Percentiles rank a stretch among this genome's conserved stretches.
Conservation (phyloP, 2,329 filamentous ascomycete genomes). For the Verticillium klebahnii region DNA sequence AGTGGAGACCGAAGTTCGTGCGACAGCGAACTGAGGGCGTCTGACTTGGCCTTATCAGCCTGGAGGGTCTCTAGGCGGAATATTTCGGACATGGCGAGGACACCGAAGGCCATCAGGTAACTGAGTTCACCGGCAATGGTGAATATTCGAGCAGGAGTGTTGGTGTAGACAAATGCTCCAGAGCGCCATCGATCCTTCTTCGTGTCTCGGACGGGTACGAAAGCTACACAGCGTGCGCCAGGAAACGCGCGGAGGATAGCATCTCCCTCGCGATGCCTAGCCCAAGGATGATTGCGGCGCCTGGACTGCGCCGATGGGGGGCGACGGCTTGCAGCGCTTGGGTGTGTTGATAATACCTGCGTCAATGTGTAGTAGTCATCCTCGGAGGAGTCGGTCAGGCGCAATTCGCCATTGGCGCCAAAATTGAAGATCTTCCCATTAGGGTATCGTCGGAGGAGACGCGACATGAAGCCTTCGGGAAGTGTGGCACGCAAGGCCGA, state of each 20-base stretch:
- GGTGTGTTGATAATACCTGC: constrained; percentile 1
- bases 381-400: constrained; percentile 22
- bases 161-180: constrained; percentile 35
- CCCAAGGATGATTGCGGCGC: constrained; percentile 4
- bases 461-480: constrained; percentile 33
- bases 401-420: constrained; percentile 29
- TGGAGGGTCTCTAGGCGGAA: constrained; percentile 33
- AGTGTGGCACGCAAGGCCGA: constrained; percentile 16
- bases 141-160: constrained; percentile 20
- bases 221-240: constrained; percentile 26
- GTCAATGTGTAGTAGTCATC: not conserved
- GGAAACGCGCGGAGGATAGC: constrained; percentile 33
- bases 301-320: not conserved
- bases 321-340: not conserved
- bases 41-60: constrained; percentile 41
- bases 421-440: constrained; percentile 43
- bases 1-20: constrained; percentile 54
- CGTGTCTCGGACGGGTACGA: constrained; percentile 31
- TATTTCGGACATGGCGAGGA: constrained; percentile 52
- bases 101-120: constrained; percentile 41
- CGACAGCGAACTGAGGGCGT: constrained; percentile 52
- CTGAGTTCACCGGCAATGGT: constrained; percentile 18
- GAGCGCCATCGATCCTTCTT: constrained; percentile 30
- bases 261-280: constrained; percentile 21
- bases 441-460: constrained; percentile 39